These are phyloP conservation scores for Phalaenopsis hybrid DNA, from an alignment of 116 monocot genomes.

Conservation along the genomic window DNA sequence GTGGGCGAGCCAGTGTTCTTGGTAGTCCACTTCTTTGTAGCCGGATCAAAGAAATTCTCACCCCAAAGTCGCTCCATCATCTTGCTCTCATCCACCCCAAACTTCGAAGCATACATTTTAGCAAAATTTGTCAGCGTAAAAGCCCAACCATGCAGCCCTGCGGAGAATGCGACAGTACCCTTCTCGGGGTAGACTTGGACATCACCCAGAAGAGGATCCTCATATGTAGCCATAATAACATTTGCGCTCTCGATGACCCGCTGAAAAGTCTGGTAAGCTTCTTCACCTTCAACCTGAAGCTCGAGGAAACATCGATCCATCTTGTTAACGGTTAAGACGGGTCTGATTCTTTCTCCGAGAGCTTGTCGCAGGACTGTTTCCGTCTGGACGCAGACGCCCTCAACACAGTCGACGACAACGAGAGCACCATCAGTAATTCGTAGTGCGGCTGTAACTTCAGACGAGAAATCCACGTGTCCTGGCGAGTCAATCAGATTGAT, in stretches of 20 bases:
- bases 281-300: constrained; percentile 48
- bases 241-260: constrained; percentile 48
- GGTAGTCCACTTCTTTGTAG: constrained; percentile 34
- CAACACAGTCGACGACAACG: constrained; percentile 38
- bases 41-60: constrained; percentile 36
- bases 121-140: constrained; percentile 37
- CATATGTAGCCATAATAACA: constrained; percentile 47
- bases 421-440: constrained; percentile 43
- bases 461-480: constrained; percentile 45
- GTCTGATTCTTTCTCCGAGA: constrained; percentile 43
- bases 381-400: constrained; percentile 46
- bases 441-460: constrained; percentile 37
- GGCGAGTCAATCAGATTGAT: constrained; percentile 48
- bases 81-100: constrained; percentile 35
- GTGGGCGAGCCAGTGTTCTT: constrained; percentile 27
- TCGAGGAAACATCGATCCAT: constrained; percentile 49
- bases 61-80: constrained; percentile 49
- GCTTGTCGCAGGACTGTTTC: constrained; percentile 45
- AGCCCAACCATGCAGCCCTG: constrained; percentile 40
- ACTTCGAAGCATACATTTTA: constrained; percentile 39
- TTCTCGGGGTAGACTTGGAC: constrained; percentile 50
- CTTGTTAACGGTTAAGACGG: constrained; percentile 45
- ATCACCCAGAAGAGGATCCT: constrained; percentile 42
- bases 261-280: constrained; percentile 40
- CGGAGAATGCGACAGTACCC: constrained; percentile 42